phyloP scores from a whole-genome alignment of 306 rosid species.

The Malus asiatica region DNA sequence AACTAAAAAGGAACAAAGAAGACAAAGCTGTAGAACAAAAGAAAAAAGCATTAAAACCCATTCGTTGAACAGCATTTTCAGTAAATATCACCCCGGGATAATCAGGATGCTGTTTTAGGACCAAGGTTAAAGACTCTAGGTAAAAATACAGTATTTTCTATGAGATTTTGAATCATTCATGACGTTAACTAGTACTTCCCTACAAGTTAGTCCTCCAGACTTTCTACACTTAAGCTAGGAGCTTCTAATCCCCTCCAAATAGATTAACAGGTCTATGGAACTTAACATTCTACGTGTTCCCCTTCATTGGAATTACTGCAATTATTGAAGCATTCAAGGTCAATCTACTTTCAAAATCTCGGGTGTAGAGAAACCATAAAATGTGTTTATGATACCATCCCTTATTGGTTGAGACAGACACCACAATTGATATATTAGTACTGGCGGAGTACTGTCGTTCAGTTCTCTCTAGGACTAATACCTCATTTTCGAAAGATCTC shows the following conservation, averaged over 20 bases:
- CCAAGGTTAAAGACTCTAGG: background rate
- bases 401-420: background rate
- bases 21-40: background rate
- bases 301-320: background rate
- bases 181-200: background rate
- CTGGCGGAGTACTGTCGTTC: background rate
- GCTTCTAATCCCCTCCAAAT: background rate
- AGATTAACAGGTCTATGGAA: background rate
- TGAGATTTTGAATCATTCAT: background rate
- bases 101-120: background rate
- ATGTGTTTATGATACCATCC: background rate
- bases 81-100: background rate
- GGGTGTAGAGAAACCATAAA: background rate
- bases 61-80: background rate
- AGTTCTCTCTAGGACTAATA: background rate
- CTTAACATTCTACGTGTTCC: background rate
- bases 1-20: background rate
- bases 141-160: background rate
- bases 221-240: background rate
- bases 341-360: background rate
- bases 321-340: background rate
- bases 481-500: background rate
- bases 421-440: background rate
- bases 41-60: background rate
- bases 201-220: background rate